Evolutionary conservation across 164 flowering plant species (phyloP), one percentile per base, ranked within the genome.

Genomic region (Warburgia ugandensis): DNA sequence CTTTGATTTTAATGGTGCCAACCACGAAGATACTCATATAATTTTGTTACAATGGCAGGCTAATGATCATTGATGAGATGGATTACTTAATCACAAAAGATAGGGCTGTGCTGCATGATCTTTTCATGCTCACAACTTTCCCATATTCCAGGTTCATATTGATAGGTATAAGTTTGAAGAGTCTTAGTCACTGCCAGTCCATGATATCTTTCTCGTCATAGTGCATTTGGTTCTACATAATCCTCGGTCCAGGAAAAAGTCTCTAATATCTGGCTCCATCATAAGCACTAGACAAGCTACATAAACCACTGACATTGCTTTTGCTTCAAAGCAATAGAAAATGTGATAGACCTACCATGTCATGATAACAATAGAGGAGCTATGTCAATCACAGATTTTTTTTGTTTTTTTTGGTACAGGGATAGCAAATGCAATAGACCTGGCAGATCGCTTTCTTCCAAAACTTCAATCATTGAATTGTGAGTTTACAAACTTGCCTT

Each of bases 381-480:
- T 17, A 29, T 6, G 50, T 28, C 30, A 11, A 49, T 30, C 16
- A 19, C 48, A 39, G 13, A 30, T 14, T 10, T 62, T 39, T 30
- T 48, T 3, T 54, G 6, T 14, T 35, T 46, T 49, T 39, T 61
- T 54, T 65, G 62, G 6, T 44, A 48, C 84, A 94, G 99, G 99
- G 48, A 65, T 94, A 29, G 94, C 99, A 48, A 94, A 94, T 81
- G 87, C 99, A 20, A 82, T 89, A 43, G 99, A 94, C 64, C 71
- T 94, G 31, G 95, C 99, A 1, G 94, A 89, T 61, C 88, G 97
- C 13, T 89, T 94, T 74, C 89, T 94, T 61, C 94, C 99, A 38
- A 82, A 74, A 63, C 89, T 94, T 14, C 80, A 80, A 52, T 74
- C 99, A 21, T 63, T 89, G 60, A 89, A 81, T 69, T 94, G 99